Base-by-base conservation (phyloP, 2,329 filamentous ascomycete species). In the Diaporthe capsici region DNA sequence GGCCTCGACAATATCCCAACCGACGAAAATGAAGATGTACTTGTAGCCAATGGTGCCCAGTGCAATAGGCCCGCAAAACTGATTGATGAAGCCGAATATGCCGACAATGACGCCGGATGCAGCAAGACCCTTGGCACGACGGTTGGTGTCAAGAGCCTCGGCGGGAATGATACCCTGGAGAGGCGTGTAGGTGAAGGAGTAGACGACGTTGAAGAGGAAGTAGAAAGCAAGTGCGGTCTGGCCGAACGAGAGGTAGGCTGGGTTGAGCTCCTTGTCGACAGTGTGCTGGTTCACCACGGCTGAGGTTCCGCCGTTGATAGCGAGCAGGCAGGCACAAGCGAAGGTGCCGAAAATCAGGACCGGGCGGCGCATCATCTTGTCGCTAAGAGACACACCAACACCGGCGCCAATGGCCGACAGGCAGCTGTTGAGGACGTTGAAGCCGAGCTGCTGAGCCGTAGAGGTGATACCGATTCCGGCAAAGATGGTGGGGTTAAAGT, bases 401-500 rank as follows among this genome's bases (percentile, higher is more conserved):
- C 87, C 79, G 15, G 87, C 87, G 15, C 85, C 86, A 28, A 88
- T 79, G 65, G 86, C 85, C 0, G 86, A 87, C 2, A 88, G 80
- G 37, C 85, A 83, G 49, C 84, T 84, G 82, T 87, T 88, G 73
- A 88, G 83, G 13, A 88, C 80, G 79, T 88, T 88, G 78, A 87
- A 86, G 22, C 75, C 75, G 22, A 83, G 85, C 61, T 88, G 87
- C 71, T 81, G 76, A 42, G 83, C 80, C 15, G 84, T 81, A 8
- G 78, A 80, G 2, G 75, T 81, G 77, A 86, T 79, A 44, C 85
- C 85, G 37, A 86, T 81, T 71, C 83, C 81, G 57, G 83, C 77
- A 79, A 86, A 88, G 78, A 89, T 88, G 51, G 83, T 84, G 10
- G 87, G 83, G 80, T 88, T 88, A 81, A 88, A 89, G 82, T 88